Percentiles rank a stretch among this genome's conserved stretches.
phyloP scores from a whole-genome alignment of 164 flowering plant species.

The Nelumbo lutea region DNA sequence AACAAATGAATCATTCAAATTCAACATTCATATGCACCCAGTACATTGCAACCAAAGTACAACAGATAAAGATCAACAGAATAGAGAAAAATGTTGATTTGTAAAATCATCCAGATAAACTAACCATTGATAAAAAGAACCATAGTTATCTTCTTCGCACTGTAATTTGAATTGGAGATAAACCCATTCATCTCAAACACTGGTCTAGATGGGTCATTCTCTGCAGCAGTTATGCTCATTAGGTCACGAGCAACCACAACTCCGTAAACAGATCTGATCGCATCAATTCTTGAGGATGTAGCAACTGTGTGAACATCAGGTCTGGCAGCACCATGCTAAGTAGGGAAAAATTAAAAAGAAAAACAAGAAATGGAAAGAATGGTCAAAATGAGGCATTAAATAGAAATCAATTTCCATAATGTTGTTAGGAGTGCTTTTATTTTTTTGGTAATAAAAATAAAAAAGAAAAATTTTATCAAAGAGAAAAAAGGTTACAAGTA shows the following conservation, averaged over 20 bases:
- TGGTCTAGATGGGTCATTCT: slow-evolving; percentile 49
- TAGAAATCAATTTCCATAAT: background rate
- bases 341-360: background rate
- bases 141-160: slow-evolving; percentile 93
- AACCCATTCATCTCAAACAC: slow-evolving; percentile 79
- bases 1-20: background rate
- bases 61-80: too few relatives aligned
- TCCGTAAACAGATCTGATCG: slow-evolving; percentile 88
- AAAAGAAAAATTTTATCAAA: too few relatives aligned
- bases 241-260: slow-evolving; percentile 69
- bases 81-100: background rate
- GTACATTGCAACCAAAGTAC: background rate
- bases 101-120: slow-evolving; percentile 13
- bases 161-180: slow-evolving; percentile 76
- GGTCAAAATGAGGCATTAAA: background rate
- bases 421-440: too few relatives aligned
- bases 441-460: too few relatives aligned
- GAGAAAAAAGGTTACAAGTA: background rate
- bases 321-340: slow-evolving; percentile 85
- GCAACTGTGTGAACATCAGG: slow-evolving; percentile 83
- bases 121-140: slow-evolving; percentile 91
- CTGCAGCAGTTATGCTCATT: slow-evolving; percentile 58
- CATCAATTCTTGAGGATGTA: slow-evolving; percentile 74
- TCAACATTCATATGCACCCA: background rate
- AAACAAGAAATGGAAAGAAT: background rate